These are phyloP conservation scores for Hibiscus mutabilis DNA, from an alignment of 345 rosid genomes.

Conservation along the genomic window DNA sequence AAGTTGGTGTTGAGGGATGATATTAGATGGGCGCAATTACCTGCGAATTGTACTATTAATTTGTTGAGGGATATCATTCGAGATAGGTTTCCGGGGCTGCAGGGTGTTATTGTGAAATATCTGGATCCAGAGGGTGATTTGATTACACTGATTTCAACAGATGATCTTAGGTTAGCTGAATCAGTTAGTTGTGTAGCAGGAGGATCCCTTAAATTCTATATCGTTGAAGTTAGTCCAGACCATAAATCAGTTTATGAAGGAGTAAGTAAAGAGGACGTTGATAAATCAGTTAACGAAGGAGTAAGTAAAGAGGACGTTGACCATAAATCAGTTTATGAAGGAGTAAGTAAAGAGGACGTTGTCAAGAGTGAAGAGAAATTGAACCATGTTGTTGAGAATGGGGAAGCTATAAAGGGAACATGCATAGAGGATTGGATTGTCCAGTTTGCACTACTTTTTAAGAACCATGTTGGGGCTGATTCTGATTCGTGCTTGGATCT, in stretches of 20 bases:
- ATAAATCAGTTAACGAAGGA: conserved; percentile 14
- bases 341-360: conserved; percentile 20
- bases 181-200: conserved; percentile 37
- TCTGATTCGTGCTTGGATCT: conserved; percentile 91
- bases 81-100: conserved; percentile 73
- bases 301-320: conserved; percentile 13
- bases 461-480: conserved; percentile 92
- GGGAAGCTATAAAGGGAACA: conserved; percentile 33
- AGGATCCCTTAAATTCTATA: conserved; percentile 64
- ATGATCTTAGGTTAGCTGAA: conserved; percentile 76
- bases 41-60: conserved; percentile 50
- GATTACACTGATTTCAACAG: conserved; percentile 75
- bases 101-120: conserved; percentile 73
- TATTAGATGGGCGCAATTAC: conserved; percentile 85
- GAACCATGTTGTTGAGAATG: conserved; percentile 36
- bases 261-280: conserved; percentile 16
- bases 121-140: conserved; percentile 89
- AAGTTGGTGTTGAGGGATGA: conserved; percentile 90
- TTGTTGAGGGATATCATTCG: conserved; percentile 68
- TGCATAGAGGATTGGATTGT: conserved; percentile 76
- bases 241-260: conserved; percentile 64
- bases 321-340: conserved; percentile 79
- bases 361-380: conserved; percentile 22
- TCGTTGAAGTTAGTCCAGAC: conserved; percentile 64
- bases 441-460: conserved; percentile 85